These are phyloP conservation scores for Lasiodiplodia sp. DNA, from an alignment of 2,329 filamentous ascomycete genomes.

Conservation along the genomic window DNA sequence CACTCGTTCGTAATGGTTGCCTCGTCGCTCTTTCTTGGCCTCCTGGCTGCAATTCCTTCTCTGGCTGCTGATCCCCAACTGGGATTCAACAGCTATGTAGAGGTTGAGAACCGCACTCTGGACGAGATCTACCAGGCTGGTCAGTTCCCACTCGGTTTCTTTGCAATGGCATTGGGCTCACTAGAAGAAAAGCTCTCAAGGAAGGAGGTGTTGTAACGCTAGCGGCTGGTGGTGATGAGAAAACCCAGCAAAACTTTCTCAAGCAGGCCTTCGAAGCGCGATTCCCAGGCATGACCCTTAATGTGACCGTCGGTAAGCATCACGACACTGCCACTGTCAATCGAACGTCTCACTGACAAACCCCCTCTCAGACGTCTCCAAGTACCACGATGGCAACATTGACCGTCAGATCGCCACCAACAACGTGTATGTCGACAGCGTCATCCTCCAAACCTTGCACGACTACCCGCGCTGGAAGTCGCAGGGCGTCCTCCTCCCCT, in stretches of 20 bases:
- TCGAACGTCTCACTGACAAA: not conserved
- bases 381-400: conserved; percentile 59
- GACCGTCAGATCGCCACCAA: conserved; percentile 54
- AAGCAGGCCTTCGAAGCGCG: conserved; percentile 54
- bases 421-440: conserved; percentile 51
- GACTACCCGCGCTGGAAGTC: conserved; percentile 62
- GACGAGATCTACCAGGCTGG: conserved; percentile 58
- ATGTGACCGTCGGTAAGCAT: conserved; percentile 57
- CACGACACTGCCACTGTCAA: not conserved
- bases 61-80: conserved; percentile 34
- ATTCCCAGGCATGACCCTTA: conserved; percentile 60
- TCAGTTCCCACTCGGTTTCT: not conserved
- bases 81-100: conserved; percentile 23
- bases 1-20: conserved; percentile 6
- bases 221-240: conserved; percentile 45
- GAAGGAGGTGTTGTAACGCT: conserved; percentile 45
- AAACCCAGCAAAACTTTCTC: conserved; percentile 47
- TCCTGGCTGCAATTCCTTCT: not conserved
- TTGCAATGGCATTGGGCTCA: not conserved
- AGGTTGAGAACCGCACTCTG: conserved; percentile 55
- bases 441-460: conserved; percentile 59
- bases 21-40: not conserved
- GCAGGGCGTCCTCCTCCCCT: conserved; percentile 57
- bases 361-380: conserved; percentile 55
- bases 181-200: conserved; percentile 41